A percentile compares a stretch with the other conserved stretches of the same genome.
These are phyloP conservation scores for Taphrina pruni DNA, from an alignment of 1,139 yeast species.

Conservation along the genomic window DNA sequence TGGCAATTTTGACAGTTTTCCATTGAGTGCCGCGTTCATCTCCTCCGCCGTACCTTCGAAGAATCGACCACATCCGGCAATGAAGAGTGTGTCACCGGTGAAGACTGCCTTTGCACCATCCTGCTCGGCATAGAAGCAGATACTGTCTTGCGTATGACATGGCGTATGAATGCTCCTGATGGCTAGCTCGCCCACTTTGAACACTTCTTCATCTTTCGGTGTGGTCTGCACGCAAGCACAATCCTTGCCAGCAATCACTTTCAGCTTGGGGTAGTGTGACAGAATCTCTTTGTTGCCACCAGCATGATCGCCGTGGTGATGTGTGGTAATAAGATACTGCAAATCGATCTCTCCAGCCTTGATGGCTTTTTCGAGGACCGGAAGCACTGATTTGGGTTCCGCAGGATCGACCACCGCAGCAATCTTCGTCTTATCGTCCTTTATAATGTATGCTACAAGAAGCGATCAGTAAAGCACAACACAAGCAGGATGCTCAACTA, in stretches of 20 bases:
- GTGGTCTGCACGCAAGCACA: constrained; percentile 71
- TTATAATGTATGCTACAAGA: constrained; percentile 63
- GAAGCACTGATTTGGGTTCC: constrained; percentile 66
- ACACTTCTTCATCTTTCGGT: constrained; percentile 63
- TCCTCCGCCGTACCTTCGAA: constrained; percentile 82
- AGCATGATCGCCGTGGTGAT: constrained; percentile 93
- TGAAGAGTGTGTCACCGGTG: constrained; percentile 94
- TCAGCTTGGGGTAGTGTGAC: constrained; percentile 51
- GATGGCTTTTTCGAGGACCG: constrained; percentile 54
- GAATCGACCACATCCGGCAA: constrained; percentile 94
- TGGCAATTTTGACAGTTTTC: constrained; percentile 66
- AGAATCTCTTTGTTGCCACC: constrained; percentile 70
- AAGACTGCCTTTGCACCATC: constrained; percentile 76
- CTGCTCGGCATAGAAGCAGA: constrained; percentile 73
- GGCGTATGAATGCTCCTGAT: constrained; percentile 92
- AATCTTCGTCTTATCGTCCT: constrained; percentile 71
- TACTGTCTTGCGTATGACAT: constrained; percentile 89
- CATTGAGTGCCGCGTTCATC: constrained; percentile 74
- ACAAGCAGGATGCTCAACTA: too few species aligned
- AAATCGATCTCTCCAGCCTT: constrained; percentile 55
- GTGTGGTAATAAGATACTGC: constrained; percentile 86
- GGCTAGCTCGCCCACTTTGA: constrained; percentile 64
- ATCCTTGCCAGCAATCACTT: constrained; percentile 85
- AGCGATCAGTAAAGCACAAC: neutral
- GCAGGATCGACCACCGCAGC: constrained; percentile 90